Conservation (phyloP, 1,139 yeast species). For the Nakaseomyces kungkrabaensis region DNA sequence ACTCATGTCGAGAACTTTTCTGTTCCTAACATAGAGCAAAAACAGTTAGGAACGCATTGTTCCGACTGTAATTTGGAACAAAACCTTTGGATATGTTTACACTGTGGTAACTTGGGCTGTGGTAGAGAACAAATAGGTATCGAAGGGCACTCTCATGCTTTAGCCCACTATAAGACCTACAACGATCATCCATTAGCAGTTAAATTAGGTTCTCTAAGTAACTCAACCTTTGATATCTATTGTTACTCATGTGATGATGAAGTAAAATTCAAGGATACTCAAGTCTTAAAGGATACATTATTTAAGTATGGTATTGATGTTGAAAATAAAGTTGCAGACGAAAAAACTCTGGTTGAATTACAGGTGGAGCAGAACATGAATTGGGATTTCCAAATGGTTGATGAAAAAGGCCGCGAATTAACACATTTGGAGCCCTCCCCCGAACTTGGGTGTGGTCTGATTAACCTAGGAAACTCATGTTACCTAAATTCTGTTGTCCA, state of each 20-base stretch:
- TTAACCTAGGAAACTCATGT: conserved; percentile 88
- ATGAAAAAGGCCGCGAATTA: conserved; percentile 57
- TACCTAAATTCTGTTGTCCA: conserved; percentile 79
- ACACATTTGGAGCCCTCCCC: conserved; percentile 54
- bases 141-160: conserved; percentile 86
- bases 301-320: conserved; percentile 62
- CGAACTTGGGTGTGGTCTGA: conserved; percentile 53
- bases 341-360: conserved; percentile 75
- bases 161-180: conserved; percentile 49
- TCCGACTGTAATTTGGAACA: conserved; percentile 56
- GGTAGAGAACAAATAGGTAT: conserved; percentile 90
- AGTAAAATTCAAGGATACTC: conserved; percentile 54
- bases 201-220: conserved; percentile 80
- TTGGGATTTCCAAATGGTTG: conserved; percentile 84
- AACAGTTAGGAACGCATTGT: conserved; percentile 39
- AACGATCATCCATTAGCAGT: conserved; percentile 71
- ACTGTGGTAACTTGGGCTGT: conserved; percentile 85
- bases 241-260: conserved; percentile 89
- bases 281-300: conserved; percentile 37
- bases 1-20: conserved; percentile 52
- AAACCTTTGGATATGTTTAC: conserved; percentile 86
- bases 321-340: conserved; percentile 43
- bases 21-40: conserved; percentile 30
- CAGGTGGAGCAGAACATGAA: conserved; percentile 86
- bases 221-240: conserved; percentile 61